A percentile compares a stretch with the other conserved stretches of the same genome.
phyloP scores from a whole-genome alignment of 2,329 filamentous ascomycete genomes.

The Diaporthe longicolla region DNA sequence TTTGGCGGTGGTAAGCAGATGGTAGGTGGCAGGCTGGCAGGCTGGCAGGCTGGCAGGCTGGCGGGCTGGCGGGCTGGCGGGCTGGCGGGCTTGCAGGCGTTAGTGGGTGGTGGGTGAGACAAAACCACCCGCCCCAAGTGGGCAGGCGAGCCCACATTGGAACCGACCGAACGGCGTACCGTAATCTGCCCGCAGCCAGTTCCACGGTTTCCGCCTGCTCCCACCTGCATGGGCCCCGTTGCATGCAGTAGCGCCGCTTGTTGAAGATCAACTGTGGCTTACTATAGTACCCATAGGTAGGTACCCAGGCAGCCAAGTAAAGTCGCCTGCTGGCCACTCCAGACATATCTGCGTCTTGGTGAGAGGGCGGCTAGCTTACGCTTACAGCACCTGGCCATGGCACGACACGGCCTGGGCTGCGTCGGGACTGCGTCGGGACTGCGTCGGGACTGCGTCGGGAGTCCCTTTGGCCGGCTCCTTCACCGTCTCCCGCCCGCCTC shows the following conservation, averaged over 20 bases:
- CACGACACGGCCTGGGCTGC: too few species aligned
- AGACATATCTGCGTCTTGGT: too few species aligned
- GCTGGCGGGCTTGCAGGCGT: too few species aligned
- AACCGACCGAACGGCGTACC: conserved; percentile 32
- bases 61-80: too few species aligned
- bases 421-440: too few species aligned
- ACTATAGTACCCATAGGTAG: not conserved
- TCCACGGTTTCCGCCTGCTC: conserved; percentile 12
- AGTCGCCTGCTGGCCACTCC: too few species aligned
- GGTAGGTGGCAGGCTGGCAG: conserved; percentile 2
- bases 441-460: not conserved
- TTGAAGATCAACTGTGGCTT: conserved; percentile 31
- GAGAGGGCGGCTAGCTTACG: too few species aligned
- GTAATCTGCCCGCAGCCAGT: conserved; percentile 29
- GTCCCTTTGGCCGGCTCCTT: conserved; percentile 7
- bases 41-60: too few species aligned
- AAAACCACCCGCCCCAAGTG: conserved; percentile 14
- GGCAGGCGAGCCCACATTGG: conserved; percentile 15
- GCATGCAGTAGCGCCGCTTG: conserved; percentile 36
- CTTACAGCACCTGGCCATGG: too few species aligned
- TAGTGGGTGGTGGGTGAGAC: conserved; percentile 13
- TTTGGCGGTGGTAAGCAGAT: too few species aligned
- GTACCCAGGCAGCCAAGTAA: too few species aligned
- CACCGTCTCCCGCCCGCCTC: conserved; percentile 18
- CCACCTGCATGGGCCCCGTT: conserved; percentile 28